Percentiles rank a stretch among this genome's conserved stretches.
These are phyloP conservation scores for Paracoccidioides lutzii DNA, from an alignment of 2,329 filamentous ascomycete species.

Conservation along the genomic window DNA sequence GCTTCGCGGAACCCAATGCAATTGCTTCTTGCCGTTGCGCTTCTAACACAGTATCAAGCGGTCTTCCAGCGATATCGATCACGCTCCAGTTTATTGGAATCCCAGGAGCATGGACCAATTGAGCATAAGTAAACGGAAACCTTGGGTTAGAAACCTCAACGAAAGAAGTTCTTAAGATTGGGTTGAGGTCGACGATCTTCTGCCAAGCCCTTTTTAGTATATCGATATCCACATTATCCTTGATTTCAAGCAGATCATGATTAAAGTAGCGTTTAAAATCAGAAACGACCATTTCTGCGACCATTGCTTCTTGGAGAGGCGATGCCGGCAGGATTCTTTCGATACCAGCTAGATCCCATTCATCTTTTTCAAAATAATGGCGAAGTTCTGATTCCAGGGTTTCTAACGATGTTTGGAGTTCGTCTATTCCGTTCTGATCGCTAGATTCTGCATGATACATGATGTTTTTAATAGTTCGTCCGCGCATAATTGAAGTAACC, in stretches of 20 bases:
- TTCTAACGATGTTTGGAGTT: neutral
- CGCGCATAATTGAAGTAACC: constrained; percentile 65
- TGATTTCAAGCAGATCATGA: constrained; percentile 59
- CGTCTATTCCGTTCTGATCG: constrained; percentile 1
- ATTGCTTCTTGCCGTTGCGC: constrained; percentile 9
- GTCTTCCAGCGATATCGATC: constrained; percentile 11
- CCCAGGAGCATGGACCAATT: constrained; percentile 34
- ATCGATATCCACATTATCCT: constrained; percentile 40
- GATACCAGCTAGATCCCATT: constrained; percentile 29
- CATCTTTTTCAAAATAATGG: constrained; percentile 25
- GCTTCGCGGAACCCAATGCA: constrained; percentile 13
- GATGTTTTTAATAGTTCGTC: constrained; percentile 55
- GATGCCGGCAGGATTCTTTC: constrained; percentile 60
- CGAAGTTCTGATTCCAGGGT: constrained; percentile 22
- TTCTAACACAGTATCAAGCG: constrained; percentile 16
- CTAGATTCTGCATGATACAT: constrained; percentile 15
- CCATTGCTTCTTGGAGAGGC: constrained; percentile 74
- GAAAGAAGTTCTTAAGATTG: constrained; percentile 67
- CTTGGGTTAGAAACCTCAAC: constrained; percentile 49
- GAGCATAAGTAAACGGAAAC: constrained; percentile 44
- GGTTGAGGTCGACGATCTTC: constrained; percentile 45
- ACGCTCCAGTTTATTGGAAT: constrained; percentile 24
- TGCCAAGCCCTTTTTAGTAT: constrained; percentile 50
- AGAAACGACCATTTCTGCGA: constrained; percentile 68
- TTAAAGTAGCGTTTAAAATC: constrained; percentile 71